Percentiles rank a stretch among this genome's conserved stretches.
Conservation (phyloP, 495 filamentous ascomycete species). For the Hypoxylon intermedium region DNA sequence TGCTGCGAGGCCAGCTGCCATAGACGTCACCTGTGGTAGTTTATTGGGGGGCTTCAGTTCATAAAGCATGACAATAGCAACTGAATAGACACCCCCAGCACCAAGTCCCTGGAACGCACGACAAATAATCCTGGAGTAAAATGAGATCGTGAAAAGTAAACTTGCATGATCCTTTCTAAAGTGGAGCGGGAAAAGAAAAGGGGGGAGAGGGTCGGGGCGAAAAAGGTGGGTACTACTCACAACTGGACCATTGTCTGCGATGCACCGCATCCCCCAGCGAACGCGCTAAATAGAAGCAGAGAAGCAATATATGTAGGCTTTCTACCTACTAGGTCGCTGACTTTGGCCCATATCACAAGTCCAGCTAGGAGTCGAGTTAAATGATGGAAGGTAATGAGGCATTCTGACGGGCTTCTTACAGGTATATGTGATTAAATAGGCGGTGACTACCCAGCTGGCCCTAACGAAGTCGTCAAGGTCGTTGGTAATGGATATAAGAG, state of each 20-base stretch:
- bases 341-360: conserved; percentile 15
- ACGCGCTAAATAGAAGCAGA: conserved; percentile 23
- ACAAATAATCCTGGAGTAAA: conserved; percentile 15
- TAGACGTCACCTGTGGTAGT: neutral
- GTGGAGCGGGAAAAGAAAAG: neutral
- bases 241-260: conserved; percentile 34
- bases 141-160: no score
- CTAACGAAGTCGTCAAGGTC: conserved; percentile 52
- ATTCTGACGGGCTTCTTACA: conserved; percentile 27
- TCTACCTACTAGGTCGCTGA: conserved; percentile 30
- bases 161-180: no score
- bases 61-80: conserved; percentile 7
- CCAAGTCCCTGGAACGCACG: conserved; percentile 24
- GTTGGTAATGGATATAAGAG: conserved; percentile 58
- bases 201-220: no score
- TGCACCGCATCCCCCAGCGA: conserved; percentile 32
- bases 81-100: neutral
- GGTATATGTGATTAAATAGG: conserved; percentile 57
- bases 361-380: neutral
- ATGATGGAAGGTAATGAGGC: no score
- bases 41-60: neutral
- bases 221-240: conserved; percentile 10
- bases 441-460: conserved; percentile 57
- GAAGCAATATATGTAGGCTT: conserved; percentile 15
- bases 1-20: neutral